Evolutionary conservation across 2,329 filamentous ascomycete genomes (phyloP), one percentile per base, ranked within the genome.

Genomic region (Pseudogymnoascus sp.): DNA sequence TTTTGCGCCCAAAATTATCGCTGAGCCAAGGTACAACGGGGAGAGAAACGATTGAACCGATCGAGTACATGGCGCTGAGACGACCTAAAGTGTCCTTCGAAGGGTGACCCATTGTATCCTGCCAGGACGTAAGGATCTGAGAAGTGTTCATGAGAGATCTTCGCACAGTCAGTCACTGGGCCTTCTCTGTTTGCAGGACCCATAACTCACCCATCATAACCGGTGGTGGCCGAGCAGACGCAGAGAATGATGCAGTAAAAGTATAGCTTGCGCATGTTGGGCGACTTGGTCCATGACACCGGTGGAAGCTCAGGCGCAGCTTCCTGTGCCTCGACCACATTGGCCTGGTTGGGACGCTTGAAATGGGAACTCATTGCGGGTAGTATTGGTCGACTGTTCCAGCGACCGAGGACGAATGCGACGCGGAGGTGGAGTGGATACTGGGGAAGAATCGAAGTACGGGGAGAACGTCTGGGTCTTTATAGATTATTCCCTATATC

Each of bases 241-340:
- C 84, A 82, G 63, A 87, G 77, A 64, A 86, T 78, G 23, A 78
- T 73, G 64, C 77, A 77, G 70, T 80, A 78, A 59, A 77, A 77
- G 69, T 86, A 86, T 9, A 86, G 78, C 70, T 78, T 81, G 62
- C 83, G 77, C 62, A 86, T 74, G 69, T 84, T 80, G 37, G 82
- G 82, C 66, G 86, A 81, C 68, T 75, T 78, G 65, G 77, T 80
- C 84, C 84, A 87, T 62, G 74, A 79, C 21, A 85, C 83, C 64
- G 77, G 76, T 68, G 84, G 79, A 68, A 85, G 83, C 36, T 76
- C 73, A 23, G 82, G 82, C 8, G 76, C 76, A 64, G 80, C 78
- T 62, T 73, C 74, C 60, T 77, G 75, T 31, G 78, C 77, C 38
- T 76, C 67, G 60, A 77, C 73, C 46, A 75, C 66, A 49, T 76